These are phyloP conservation scores for Candida chauliodis DNA, from an alignment of 805 yeast genomes.

Conservation along the genomic window DNA sequence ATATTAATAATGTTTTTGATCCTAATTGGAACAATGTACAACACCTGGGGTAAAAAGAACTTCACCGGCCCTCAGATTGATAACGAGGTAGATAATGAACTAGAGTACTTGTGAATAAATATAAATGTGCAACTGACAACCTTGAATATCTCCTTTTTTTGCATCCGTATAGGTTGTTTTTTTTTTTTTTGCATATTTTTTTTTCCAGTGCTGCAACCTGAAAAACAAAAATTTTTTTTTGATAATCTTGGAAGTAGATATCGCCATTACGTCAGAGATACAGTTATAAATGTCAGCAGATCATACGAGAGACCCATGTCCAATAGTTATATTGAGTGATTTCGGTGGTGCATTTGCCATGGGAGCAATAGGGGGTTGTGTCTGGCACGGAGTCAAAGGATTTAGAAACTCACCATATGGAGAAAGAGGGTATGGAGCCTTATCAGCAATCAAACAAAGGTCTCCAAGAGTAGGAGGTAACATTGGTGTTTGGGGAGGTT, in stretches of 20 bases:
- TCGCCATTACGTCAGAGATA: too few relatives aligned
- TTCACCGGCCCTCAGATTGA: conserved; percentile 65
- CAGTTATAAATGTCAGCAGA: conserved; percentile 95
- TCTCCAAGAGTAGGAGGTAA: conserved; percentile 99
- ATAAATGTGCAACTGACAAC: too few relatives aligned
- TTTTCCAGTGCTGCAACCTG: too few relatives aligned
- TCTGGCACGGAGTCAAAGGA: conserved; percentile 99
- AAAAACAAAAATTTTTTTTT: too few relatives aligned
- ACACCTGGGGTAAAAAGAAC: conserved; percentile 56
- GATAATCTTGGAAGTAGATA: background rate
- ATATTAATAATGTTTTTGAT: conserved; percentile 50
- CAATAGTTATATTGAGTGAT: conserved; percentile 90
- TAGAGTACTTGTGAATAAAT: conserved; percentile 32
- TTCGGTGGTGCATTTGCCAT: conserved; percentile 99
- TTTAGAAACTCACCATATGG: conserved; percentile 97
- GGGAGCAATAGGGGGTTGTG: conserved; percentile 98
- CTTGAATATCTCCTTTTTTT: too few relatives aligned
- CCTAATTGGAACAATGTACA: conserved; percentile 50
- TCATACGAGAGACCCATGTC: conserved; percentile 99
- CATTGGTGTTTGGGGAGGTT: conserved; percentile 99
- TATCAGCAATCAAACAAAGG: conserved; percentile 88
- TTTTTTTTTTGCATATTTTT: too few relatives aligned
- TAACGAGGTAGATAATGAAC: conserved; percentile 18
- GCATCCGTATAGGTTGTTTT: too few relatives aligned
- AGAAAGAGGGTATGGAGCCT: conserved; percentile 86